Evolutionary conservation across 2,329 filamentous ascomycete species (phyloP).

Genomic region (Ramularia collo-cygni): DNA sequence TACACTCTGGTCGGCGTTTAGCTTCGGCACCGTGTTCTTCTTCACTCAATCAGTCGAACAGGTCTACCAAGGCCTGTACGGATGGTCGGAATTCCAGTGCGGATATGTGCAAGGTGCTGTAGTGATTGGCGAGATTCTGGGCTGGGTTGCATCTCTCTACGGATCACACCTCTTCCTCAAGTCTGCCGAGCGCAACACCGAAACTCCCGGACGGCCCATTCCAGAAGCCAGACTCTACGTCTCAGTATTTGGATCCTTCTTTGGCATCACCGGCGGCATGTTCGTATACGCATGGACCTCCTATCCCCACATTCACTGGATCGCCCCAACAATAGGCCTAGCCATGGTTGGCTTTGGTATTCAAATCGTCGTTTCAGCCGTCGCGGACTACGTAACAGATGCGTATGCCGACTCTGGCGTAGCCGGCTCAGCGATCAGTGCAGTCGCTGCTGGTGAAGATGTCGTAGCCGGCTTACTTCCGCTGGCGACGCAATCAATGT

Average conservation of each 20-base stretch:
- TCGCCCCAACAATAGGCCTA: constrained; percentile 42
- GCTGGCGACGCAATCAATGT: constrained; percentile 43
- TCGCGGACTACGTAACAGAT: constrained; percentile 46
- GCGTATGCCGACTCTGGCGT: constrained; percentile 41
- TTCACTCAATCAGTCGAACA: constrained; percentile 44
- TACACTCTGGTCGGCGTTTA: constrained; percentile 44
- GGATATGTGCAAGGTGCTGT: constrained; percentile 42
- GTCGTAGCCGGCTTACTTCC: constrained; percentile 43
- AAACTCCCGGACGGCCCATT: constrained; percentile 31
- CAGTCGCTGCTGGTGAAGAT: constrained; percentile 45
- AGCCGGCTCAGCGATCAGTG: constrained; percentile 44
- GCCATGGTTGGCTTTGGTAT: constrained; percentile 45
- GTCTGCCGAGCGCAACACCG: constrained; percentile 34
- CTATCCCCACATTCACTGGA: constrained; percentile 40
- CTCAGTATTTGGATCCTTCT: constrained; percentile 37
- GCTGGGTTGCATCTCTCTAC: constrained; percentile 32
- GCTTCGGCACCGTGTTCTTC: constrained; percentile 42
- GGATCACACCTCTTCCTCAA: constrained; percentile 34
- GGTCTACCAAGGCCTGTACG: constrained; percentile 36
- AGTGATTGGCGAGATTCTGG: constrained; percentile 41
- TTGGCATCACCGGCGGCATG: constrained; percentile 44
- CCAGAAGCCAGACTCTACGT: constrained; percentile 43
- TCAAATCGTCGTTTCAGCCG: constrained; percentile 40
- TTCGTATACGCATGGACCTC: constrained; percentile 48
- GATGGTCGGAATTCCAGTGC: constrained; percentile 35